phyloP scores from a whole-genome alignment of 441 rosid genomes.

The Pelargonium myrrhifolium region DNA sequence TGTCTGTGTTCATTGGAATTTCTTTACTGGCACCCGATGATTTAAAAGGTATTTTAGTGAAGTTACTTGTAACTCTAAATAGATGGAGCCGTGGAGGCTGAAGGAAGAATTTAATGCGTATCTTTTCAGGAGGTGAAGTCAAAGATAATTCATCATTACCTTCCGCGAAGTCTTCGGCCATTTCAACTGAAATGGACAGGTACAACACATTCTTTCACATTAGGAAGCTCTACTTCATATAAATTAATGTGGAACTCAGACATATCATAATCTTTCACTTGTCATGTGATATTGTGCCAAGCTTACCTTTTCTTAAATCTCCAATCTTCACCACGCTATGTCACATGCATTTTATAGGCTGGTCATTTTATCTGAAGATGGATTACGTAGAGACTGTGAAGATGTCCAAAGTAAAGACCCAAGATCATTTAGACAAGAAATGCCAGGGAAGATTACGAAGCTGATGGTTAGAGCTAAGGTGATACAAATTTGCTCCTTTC shows the following conservation, averaged over 20 bases:
- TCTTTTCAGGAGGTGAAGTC: slow-evolving; percentile 54
- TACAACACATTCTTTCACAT: slow-evolving; percentile 16
- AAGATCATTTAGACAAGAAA: slow-evolving; percentile 52
- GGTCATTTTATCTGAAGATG: slow-evolving; percentile 42
- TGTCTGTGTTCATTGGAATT: slow-evolving; percentile 77
- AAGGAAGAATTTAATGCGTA: slow-evolving; percentile 4
- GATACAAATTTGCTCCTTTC: slow-evolving; percentile 10
- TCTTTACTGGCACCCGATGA: slow-evolving; percentile 94
- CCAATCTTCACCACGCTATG: not conserved
- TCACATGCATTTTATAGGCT: slow-evolving; percentile 32
- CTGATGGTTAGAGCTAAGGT: slow-evolving; percentile 76
- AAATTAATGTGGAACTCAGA: too few species aligned
- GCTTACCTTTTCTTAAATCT: not conserved
- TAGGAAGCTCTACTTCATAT: not conserved
- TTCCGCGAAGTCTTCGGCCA: slow-evolving; percentile 36
- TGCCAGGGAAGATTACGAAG: slow-evolving; percentile 42
- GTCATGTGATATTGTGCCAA: too few species aligned
- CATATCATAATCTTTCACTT: not conserved
- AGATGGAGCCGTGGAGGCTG: not conserved
- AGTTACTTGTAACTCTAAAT: not conserved
- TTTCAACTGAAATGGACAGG: slow-evolving; percentile 68
- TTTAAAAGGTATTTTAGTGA: slow-evolving; percentile 43
- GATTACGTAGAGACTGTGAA: slow-evolving; percentile 20
- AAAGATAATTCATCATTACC: slow-evolving; percentile 54
- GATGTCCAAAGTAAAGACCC: slow-evolving; percentile 33